Evolutionary conservation across 768 basidiomycete species (phyloP), one percentile per base, ranked within the genome.

Genomic region (Chalciporus sphaerocephalus): DNA sequence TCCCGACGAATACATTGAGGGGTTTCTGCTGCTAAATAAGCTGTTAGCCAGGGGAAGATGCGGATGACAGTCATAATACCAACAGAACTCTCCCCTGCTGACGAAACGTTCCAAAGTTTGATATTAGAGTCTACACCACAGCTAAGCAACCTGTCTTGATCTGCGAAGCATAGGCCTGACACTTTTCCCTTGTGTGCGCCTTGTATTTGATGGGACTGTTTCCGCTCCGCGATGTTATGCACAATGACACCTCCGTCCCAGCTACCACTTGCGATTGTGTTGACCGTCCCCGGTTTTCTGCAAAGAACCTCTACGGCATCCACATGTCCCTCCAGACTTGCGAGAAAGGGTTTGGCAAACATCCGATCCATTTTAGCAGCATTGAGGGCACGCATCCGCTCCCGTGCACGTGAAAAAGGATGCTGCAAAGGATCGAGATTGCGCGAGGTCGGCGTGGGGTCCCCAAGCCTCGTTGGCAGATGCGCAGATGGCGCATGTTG

Each of bases 261-360:
- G 54, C 90, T 89, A 17, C 90, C 94, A 58, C 92, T 95, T 0
- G 90, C 94, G 16, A 97, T 75, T 21, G 82, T 75, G 15, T 81
- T 82, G 18, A 96, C 70, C 1, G 86, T 80, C 15, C 82, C 80
- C 16, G 83, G 81, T 51, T 81, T 85, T 55, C 79, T 83, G 13
- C 78, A 78, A 47, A 97, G 69, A 16, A 83, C 80, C 67, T 96
- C 94, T n/a, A 97, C 85, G 15, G 92, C 92, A 62, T 97, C 94
- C 30, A 87, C 74, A 64, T 98, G 96, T 2, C 96, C 96, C 49
- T 96, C 94, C 39, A 99, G 64, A 42, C 81, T 77, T 28, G 80
- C 90, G 13, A 99, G 74, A 58, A 98, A 98, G 0, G 96, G 96
- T 58, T 96, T 97, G n/a, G 96, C 85, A 61, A 98, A 97, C 70